These are phyloP conservation scores for Lepidium aucheri DNA, from an alignment of 345 rosid species.

Conservation along the genomic window DNA sequence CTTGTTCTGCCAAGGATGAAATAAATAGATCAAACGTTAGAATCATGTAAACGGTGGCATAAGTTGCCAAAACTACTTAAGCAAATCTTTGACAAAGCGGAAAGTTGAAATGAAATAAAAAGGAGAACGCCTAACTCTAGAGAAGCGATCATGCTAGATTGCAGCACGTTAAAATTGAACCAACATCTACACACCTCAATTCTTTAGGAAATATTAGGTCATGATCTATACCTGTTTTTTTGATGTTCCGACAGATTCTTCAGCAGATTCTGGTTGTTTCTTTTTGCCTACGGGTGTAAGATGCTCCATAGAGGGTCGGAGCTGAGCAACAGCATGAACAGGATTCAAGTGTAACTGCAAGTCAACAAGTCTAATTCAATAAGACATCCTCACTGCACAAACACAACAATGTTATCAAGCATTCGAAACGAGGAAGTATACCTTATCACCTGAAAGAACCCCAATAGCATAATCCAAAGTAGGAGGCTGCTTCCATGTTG, in stretches of 20 bases:
- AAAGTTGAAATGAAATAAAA: background rate
- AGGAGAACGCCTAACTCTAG: background rate
- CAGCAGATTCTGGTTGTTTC: slow-evolving; percentile 21
- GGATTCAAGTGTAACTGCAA: slow-evolving; percentile 89
- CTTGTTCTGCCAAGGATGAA: slow-evolving; percentile 39
- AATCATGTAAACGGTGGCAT: background rate
- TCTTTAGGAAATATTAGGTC: slow-evolving; percentile 1
- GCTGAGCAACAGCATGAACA: slow-evolving; percentile 75
- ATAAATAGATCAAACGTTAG: background rate
- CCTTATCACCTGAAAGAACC: slow-evolving; percentile 70
- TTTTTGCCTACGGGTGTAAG: slow-evolving; percentile 37
- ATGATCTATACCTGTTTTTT: slow-evolving; percentile 52
- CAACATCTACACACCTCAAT: background rate
- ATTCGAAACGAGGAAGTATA: slow-evolving; percentile 15
- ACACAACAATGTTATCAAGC: slow-evolving; percentile 5
- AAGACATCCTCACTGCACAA: slow-evolving; percentile 7
- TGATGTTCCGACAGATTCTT: slow-evolving; percentile 42
- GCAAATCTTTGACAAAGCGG: background rate
- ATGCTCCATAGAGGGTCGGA: slow-evolving; percentile 60
- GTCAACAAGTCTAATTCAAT: background rate
- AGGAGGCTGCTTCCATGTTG: slow-evolving; percentile 44
- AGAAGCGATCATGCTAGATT: background rate
- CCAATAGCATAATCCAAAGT: slow-evolving; percentile 63
- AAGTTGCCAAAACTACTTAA: background rate
- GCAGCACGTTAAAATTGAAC: background rate